A percentile compares a stretch with the other conserved stretches of the same genome.
phyloP scores from a whole-genome alignment of 164 flowering plant genomes.

The Magnolia changhungtana region DNA sequence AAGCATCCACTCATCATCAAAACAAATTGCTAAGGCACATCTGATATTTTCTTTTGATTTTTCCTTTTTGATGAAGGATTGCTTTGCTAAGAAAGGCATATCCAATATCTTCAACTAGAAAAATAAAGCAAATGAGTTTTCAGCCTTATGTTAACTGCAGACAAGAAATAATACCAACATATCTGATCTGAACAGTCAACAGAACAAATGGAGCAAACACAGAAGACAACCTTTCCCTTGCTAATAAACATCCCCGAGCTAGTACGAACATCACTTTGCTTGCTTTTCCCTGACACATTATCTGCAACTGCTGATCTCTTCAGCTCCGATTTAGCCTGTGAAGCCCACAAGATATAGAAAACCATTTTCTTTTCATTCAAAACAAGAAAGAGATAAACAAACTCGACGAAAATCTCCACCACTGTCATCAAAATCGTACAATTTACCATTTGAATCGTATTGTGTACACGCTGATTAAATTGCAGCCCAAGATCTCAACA shows the following conservation, averaged over 20 bases:
- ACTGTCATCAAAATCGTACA: too few relatives aligned
- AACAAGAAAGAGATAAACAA: not conserved
- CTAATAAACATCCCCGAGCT: slow-evolving; percentile 92
- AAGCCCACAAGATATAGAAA: slow-evolving; percentile 3
- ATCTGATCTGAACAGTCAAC: not conserved
- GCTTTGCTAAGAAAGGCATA: not conserved
- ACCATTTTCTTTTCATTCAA: not conserved
- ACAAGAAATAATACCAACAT: not conserved
- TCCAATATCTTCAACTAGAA: not conserved
- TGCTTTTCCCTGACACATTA: slow-evolving; percentile 72
- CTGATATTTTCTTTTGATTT: too few relatives aligned
- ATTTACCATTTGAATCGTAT: too few relatives aligned
- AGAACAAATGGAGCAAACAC: slow-evolving; percentile 4
- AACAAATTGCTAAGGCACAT: too few relatives aligned
- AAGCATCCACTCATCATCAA: too few relatives aligned
- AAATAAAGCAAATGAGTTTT: not conserved
- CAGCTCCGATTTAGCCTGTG: slow-evolving; percentile 82
- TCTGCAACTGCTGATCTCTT: slow-evolving; percentile 93
- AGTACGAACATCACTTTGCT: slow-evolving; percentile 84
- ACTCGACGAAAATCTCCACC: too few relatives aligned
- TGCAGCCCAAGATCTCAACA: too few relatives aligned
- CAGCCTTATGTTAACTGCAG: not conserved
- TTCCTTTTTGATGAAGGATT: too few relatives aligned
- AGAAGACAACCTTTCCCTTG: slow-evolving; percentile 64
- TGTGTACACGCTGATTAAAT: too few relatives aligned